Conservation (phyloP, 1,284 basidiomycete species). For the Tranzscheliella williamsii region DNA sequence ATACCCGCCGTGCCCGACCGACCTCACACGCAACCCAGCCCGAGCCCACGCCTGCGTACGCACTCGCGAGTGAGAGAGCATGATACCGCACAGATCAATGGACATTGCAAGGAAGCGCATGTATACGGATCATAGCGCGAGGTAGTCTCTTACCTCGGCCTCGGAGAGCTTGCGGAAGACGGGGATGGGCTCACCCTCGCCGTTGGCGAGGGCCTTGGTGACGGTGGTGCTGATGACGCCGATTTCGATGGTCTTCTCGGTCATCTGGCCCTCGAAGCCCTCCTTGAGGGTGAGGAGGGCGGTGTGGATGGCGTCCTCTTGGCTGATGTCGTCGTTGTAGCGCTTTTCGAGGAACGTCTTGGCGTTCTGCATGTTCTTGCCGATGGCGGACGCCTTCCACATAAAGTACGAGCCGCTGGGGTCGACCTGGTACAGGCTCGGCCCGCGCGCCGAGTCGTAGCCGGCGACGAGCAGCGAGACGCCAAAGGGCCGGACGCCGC, state of each 20-base stretch:
- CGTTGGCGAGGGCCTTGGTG: conserved; percentile 29
- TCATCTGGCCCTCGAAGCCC: conserved; percentile 99
- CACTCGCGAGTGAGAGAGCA: too few species aligned
- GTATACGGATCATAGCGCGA: conserved; percentile 14
- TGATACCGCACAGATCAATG: too few species aligned
- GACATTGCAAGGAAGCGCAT: too few species aligned
- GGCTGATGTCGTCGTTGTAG: conserved; percentile 99
- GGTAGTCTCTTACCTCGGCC: conserved; percentile 53
- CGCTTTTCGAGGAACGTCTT: conserved; percentile 96
- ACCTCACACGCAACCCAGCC: too few species aligned
- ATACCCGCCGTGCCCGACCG: too few species aligned
- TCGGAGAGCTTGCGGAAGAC: conserved; percentile 55
- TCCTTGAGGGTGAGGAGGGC: conserved; percentile 98
- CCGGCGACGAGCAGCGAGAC: conserved; percentile 95
- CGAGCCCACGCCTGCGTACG: too few species aligned
- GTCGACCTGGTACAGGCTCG: conserved; percentile 95
- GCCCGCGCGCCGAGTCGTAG: conserved; percentile 88
- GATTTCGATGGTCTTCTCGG: conserved; percentile 99
- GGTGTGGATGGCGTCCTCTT: conserved; percentile 99
- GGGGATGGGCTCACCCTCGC: conserved; percentile 31
- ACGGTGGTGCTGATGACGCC: conserved; percentile 73
- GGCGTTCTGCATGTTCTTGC: conserved; percentile 99
- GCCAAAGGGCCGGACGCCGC: conserved; percentile 96
- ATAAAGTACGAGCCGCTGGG: conserved; percentile 92
- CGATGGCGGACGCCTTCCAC: conserved; percentile 99